These are phyloP conservation scores for Trichodelitschia bisporula DNA, from an alignment of 495 filamentous ascomycete genomes.

Conservation along the genomic window DNA sequence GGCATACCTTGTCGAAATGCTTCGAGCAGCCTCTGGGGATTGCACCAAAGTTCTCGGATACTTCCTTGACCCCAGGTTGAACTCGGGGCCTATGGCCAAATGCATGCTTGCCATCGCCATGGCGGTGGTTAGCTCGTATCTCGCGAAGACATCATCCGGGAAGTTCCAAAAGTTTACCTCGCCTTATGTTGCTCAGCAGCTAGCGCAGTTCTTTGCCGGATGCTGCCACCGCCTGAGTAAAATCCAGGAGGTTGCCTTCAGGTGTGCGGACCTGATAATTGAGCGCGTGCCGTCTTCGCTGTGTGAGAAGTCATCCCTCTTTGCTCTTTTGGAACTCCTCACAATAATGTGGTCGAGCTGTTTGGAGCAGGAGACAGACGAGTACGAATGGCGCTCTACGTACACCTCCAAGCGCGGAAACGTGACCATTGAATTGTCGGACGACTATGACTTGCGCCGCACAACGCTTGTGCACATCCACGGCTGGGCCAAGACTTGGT, in stretches of 20 bases:
- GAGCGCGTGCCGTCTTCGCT: constrained; percentile 64
- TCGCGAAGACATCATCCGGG: constrained; percentile 46
- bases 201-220: constrained; percentile 57
- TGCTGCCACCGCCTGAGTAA: constrained; percentile 82
- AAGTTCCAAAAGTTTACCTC: constrained; percentile 49
- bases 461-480: constrained; percentile 57
- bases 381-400: constrained; percentile 64
- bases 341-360: constrained; percentile 89
- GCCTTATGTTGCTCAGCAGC: constrained; percentile 63
- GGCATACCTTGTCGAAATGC: constrained; percentile 57
- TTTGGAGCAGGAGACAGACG: constrained; percentile 76
- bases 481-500: constrained; percentile 54
- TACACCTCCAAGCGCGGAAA: constrained; percentile 50
- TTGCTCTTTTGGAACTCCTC: constrained; percentile 73
- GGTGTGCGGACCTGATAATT: constrained; percentile 67
- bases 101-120: constrained; percentile 70
- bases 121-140: constrained; percentile 45
- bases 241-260: constrained; percentile 62
- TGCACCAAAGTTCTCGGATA: constrained; percentile 73
- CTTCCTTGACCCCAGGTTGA: constrained; percentile 74
- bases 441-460: constrained; percentile 59
- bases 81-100: constrained; percentile 48
- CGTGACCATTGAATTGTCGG: constrained; percentile 70
- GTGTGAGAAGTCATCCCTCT: constrained; percentile 71
- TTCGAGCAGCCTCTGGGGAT: constrained; percentile 60